These are phyloP conservation scores for Arachnomyces sp. DNA, from an alignment of 2,329 filamentous ascomycete species.

Conservation along the genomic window DNA sequence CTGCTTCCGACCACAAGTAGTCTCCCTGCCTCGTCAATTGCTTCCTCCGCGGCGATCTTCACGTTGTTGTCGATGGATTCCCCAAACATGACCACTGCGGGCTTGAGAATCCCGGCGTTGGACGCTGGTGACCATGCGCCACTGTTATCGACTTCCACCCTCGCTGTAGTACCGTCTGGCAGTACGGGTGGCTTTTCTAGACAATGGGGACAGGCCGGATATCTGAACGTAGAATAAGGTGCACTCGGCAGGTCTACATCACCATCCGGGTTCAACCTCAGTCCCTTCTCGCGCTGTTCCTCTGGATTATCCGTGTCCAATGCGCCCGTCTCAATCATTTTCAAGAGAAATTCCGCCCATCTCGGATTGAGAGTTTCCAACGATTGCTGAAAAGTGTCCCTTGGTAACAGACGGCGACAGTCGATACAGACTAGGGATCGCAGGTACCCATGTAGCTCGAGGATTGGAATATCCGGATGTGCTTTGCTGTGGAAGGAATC, in stretches of 20 bases:
- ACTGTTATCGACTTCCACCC: constrained; percentile 65
- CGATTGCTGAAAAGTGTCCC: constrained; percentile 67
- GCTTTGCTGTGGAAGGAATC: constrained; percentile 82
- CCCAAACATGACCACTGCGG: constrained; percentile 93
- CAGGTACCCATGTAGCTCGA: constrained; percentile 89
- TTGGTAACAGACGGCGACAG: constrained; percentile 64
- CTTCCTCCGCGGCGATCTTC: constrained; percentile 69
- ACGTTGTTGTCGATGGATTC: constrained; percentile 67
- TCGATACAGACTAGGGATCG: constrained; percentile 72
- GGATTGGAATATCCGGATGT: constrained; percentile 65
- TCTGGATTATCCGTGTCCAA: constrained; percentile 69
- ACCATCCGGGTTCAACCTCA: constrained; percentile 86
- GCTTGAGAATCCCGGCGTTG: constrained; percentile 77
- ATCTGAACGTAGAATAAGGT: constrained; percentile 82
- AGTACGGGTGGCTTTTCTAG: constrained; percentile 54
- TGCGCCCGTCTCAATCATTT: constrained; percentile 66
- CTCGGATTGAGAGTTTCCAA: constrained; percentile 73
- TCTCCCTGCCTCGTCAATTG: constrained; percentile 67
- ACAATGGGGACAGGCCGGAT: constrained; percentile 81
- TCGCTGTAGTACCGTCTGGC: constrained; percentile 47
- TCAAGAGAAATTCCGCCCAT: constrained; percentile 70
- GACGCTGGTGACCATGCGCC: constrained; percentile 66
- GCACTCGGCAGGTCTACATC: constrained; percentile 85
- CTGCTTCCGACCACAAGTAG: constrained; percentile 81
- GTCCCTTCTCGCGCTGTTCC: constrained; percentile 58